Percentiles rank a stretch among this genome's conserved stretches.
Evolutionary conservation across 1,284 basidiomycete genomes (phyloP).

Genomic region (Fomitopsis betulina): DNA sequence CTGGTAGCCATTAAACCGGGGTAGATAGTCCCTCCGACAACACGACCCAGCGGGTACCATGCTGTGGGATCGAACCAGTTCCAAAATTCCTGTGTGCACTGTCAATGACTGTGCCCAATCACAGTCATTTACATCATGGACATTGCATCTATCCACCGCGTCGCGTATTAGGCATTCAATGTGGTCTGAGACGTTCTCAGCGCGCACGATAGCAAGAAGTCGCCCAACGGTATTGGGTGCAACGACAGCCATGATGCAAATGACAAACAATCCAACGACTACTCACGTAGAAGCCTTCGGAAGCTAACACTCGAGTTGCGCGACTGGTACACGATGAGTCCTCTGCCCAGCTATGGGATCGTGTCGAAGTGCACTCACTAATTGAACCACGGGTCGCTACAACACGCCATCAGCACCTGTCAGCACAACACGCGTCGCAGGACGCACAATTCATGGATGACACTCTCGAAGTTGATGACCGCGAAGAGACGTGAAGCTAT

Average conservation of each 20-base stretch:
- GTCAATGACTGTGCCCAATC: not conserved
- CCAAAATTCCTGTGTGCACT: slow-evolving; percentile 82
- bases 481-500: slow-evolving; percentile 96
- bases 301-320: slow-evolving; percentile 83
- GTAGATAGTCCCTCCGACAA: slow-evolving; percentile 97
- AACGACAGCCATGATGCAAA: no score
- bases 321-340: slow-evolving; percentile 48
- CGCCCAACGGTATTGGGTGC: no score
- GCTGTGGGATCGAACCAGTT: slow-evolving; percentile 99
- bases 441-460: slow-evolving; percentile 97
- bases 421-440: not conserved
- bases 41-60: slow-evolving; percentile 98
- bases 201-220: no score
- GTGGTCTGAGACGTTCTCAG: no score
- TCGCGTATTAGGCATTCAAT: no score
- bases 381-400: slow-evolving; percentile 96
- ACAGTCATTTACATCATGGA: no score
- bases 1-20: slow-evolving; percentile 98
- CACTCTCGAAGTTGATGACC: slow-evolving; percentile 97
- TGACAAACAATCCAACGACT: not conserved
- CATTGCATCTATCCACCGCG: no score
- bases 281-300: slow-evolving; percentile 92
- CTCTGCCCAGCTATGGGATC: not conserved
- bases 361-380: slow-evolving; percentile 55
- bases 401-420: slow-evolving; percentile 1